A percentile compares a stretch with the other conserved stretches of the same genome.
Evolutionary conservation across 148 eudicot species (phyloP).

Genomic region (Fagopyrum homotropicum): DNA sequence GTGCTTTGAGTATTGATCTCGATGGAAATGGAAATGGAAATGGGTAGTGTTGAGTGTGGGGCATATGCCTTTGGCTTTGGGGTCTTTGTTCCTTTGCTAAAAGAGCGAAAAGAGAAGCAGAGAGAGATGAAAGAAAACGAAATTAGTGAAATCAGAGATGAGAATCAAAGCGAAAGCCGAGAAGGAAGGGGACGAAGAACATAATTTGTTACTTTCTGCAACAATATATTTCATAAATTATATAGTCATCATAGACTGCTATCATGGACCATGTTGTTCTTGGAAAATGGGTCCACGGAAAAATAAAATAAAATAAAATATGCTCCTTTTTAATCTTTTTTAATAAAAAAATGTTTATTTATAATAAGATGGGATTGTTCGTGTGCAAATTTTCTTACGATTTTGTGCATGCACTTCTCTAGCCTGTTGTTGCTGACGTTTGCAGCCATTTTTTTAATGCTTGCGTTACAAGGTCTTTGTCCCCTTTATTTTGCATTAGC

Average conservation of each 20-base stretch:
- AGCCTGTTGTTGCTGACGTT: background rate
- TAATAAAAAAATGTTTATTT: background rate
- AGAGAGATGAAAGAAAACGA: background rate
- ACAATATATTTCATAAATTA: background rate
- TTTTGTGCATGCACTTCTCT: background rate
- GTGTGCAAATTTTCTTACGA: slow-evolving; percentile 2
- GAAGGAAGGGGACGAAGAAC: slow-evolving; percentile 7
- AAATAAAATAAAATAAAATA: background rate
- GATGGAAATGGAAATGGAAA: background rate
- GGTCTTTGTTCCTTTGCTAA: background rate
- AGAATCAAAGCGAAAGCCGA: slow-evolving; percentile 9
- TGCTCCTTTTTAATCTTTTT: background rate
- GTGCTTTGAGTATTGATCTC: background rate
- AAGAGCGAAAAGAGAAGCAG: background rate
- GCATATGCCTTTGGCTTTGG: slow-evolving; percentile 10
- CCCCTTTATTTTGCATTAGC: background rate
- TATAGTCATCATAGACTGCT: background rate
- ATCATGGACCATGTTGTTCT: slow-evolving; percentile 5
- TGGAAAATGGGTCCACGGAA: background rate
- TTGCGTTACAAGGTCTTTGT: background rate
- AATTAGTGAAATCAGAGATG: background rate
- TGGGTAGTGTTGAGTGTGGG: slow-evolving; percentile 6
- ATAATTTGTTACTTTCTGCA: slow-evolving; percentile 1
- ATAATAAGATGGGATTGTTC: slow-evolving; percentile 3
- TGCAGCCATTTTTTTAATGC: background rate